Percentiles rank a stretch among this genome's conserved stretches.
phyloP scores from a whole-genome alignment of 2,329 filamentous ascomycete genomes.

The Cryphonectria japonica region DNA sequence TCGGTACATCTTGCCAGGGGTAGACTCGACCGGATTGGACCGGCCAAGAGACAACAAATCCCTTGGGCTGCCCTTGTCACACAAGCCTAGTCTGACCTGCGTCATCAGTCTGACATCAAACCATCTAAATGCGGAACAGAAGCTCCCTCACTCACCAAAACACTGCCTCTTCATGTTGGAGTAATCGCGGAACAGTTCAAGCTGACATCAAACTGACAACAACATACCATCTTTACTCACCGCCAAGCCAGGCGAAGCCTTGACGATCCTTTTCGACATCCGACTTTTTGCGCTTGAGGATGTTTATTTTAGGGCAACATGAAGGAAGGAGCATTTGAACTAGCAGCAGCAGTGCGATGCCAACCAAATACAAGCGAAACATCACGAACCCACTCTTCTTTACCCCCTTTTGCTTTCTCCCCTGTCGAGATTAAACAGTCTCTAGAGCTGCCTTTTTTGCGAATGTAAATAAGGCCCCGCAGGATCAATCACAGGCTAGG shows the following conservation, averaged over 20 bases:
- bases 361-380: neutral
- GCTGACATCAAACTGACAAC: neutral
- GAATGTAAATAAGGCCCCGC: conserved; percentile 8
- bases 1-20: neutral
- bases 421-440: neutral
- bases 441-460: neutral
- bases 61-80: neutral
- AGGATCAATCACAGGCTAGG: conserved; percentile 5
- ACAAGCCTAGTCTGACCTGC: neutral
- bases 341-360: neutral
- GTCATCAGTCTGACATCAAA: conserved; percentile 7
- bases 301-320: neutral
- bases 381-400: neutral
- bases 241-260: neutral
- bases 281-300: neutral
- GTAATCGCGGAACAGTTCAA: neutral
- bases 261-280: neutral
- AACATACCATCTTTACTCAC: neutral
- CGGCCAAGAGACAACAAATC: too few species aligned
- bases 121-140: neutral
- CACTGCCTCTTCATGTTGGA: too few species aligned
- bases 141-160: neutral
- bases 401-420: neutral
- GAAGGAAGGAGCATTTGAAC: neutral
- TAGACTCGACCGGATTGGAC: neutral